Conservation (phyloP, 495 filamentous ascomycete genomes). For the Saxophila tyrrhenica region DNA sequence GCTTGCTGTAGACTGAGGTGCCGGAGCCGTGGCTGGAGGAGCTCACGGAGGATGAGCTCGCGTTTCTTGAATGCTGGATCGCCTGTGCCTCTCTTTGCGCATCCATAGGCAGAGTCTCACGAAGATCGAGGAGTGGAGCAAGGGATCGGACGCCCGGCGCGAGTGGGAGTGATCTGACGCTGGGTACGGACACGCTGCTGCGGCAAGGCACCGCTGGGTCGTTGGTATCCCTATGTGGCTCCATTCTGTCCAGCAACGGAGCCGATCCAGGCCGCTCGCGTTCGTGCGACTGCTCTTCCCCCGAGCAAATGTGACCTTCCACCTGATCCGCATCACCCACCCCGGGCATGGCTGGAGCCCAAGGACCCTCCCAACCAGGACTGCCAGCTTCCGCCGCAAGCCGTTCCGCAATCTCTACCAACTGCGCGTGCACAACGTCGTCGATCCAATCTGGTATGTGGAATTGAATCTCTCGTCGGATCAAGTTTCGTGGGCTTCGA, state of each 20-base stretch:
- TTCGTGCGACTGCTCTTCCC: not conserved
- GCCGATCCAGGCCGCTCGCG: not conserved
- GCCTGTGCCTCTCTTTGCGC: not conserved
- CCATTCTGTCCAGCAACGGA: not conserved
- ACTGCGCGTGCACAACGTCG: not conserved
- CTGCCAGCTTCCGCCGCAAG: not conserved
- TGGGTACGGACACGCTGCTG: not conserved
- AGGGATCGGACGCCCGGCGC: not conserved
- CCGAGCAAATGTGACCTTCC: no score
- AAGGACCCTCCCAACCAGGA: not conserved
- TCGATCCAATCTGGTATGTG: not conserved
- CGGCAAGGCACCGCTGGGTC: not conserved
- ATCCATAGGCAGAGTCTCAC: not conserved
- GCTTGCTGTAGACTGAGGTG: not conserved
- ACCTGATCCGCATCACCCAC: not conserved
- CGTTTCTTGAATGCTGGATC: not conserved
- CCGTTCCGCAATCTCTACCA: not conserved
- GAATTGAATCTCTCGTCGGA: not conserved
- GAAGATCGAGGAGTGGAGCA: not conserved
- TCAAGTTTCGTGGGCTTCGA: not conserved
- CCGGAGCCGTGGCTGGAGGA: not conserved
- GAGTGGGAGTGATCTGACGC: not conserved
- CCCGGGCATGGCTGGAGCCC: not conserved
- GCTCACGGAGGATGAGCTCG: not conserved
- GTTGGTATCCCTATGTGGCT: not conserved